phyloP scores from a whole-genome alignment of 371 early-diverging fungal genomes.

The Mucor irregularis region DNA sequence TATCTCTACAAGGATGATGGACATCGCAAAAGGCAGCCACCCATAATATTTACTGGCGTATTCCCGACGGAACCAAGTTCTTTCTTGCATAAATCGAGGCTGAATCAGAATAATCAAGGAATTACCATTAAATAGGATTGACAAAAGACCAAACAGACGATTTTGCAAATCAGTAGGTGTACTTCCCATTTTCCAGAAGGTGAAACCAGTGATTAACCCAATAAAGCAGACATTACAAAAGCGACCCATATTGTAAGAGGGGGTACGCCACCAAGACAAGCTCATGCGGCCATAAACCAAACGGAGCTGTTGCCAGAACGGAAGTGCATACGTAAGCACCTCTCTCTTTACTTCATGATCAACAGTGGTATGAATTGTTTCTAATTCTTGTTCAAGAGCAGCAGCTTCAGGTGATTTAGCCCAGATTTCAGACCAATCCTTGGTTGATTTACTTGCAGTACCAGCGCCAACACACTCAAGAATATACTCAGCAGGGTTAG shows the following conservation, averaged over 20 bases:
- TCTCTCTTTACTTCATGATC: slow-evolving; percentile 20
- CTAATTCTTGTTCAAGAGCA: slow-evolving; percentile 34
- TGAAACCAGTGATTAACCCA: slow-evolving; percentile 73
- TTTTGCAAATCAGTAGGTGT: slow-evolving; percentile 66
- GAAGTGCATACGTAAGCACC: slow-evolving; percentile 25
- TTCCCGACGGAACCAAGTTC: slow-evolving; percentile 72
- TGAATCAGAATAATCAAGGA: slow-evolving; percentile 70
- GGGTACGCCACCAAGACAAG: slow-evolving; percentile 64
- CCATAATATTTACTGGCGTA: slow-evolving; percentile 72
- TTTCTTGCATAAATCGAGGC: slow-evolving; percentile 74
- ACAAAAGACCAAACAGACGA: slow-evolving; percentile 72
- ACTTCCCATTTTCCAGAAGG: slow-evolving; percentile 64
- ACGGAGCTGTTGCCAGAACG: slow-evolving; percentile 43
- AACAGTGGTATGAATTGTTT: slow-evolving; percentile 21
- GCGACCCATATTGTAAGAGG: slow-evolving; percentile 68
- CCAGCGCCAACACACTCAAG: slow-evolving; percentile 66
- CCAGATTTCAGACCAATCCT: slow-evolving; percentile 69
- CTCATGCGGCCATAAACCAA: slow-evolving; percentile 64
- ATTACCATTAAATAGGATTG: slow-evolving; percentile 63
- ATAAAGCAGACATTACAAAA: slow-evolving; percentile 48
- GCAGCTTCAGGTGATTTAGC: slow-evolving; percentile 46
- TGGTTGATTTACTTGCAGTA: slow-evolving; percentile 51
- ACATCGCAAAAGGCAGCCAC: slow-evolving; percentile 60
- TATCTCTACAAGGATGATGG: slow-evolving; percentile 58
- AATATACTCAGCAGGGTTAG: slow-evolving; percentile 76